Percentiles rank a stretch among this genome's conserved stretches.
Conservation (phyloP, 2,329 filamentous ascomycete genomes). For the Microcera coccophila region DNA sequence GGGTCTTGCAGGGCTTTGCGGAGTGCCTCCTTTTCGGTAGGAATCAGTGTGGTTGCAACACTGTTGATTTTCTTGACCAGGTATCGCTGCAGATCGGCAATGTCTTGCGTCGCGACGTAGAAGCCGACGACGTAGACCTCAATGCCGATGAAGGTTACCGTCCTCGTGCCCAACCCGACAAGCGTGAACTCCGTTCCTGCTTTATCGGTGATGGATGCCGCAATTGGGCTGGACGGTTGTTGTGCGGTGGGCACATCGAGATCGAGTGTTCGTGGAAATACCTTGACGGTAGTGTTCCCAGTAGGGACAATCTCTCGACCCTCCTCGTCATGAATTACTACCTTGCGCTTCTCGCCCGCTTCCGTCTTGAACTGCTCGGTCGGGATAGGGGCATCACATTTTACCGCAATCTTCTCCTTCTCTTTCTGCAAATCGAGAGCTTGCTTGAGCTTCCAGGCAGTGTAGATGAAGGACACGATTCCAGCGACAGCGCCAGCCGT, state of each 20-base stretch:
- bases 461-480: constrained; percentile 48
- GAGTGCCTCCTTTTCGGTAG: constrained; percentile 73
- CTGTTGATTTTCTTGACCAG: constrained; percentile 74
- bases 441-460: constrained; percentile 49
- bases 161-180: constrained; percentile 80
- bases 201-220: constrained; percentile 36
- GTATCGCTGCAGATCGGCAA: constrained; percentile 72
- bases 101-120: constrained; percentile 81
- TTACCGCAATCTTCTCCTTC: constrained; percentile 41
- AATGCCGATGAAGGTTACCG: constrained; percentile 83
- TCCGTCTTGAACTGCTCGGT: constrained; percentile 47
- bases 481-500: constrained; percentile 48
- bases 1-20: constrained; percentile 67
- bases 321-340: constrained; percentile 62
- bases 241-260: constrained; percentile 45
- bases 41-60: constrained; percentile 75
- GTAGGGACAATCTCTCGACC: constrained; percentile 74
- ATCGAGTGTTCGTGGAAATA: constrained; percentile 70
- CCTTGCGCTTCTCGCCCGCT: constrained; percentile 50
- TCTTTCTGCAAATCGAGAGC: constrained; percentile 33
- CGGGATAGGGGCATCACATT: constrained; percentile 37
- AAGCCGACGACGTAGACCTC: constrained; percentile 94
- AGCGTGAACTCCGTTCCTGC: constrained; percentile 72
- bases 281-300: constrained; percentile 73
- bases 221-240: constrained; percentile 31